Conservation (phyloP, 345 rosid genomes). For the Capsella bursapastoris region DNA sequence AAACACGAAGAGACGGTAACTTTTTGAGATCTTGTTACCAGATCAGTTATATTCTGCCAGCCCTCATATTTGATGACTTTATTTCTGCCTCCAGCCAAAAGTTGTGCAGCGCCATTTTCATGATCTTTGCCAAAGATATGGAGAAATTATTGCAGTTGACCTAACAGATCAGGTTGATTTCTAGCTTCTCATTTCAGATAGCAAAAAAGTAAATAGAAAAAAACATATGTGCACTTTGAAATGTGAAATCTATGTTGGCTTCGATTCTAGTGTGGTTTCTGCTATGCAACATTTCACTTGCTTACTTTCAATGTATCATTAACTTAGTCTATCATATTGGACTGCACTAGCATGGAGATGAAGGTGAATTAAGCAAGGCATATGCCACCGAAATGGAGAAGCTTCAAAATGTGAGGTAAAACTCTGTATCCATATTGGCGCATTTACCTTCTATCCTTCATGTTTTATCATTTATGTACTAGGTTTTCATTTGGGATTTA, state of each 20-base stretch:
- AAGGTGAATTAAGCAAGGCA: slow-evolving; percentile 81
- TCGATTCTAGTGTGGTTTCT: slow-evolving; percentile 13
- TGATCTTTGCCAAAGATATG: slow-evolving; percentile 90
- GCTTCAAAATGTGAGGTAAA: slow-evolving; percentile 91
- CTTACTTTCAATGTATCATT: slow-evolving; percentile 22
- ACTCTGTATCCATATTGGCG: slow-evolving; percentile 30
- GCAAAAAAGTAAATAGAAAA: slow-evolving; percentile 4
- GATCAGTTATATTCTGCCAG: slow-evolving; percentile 14
- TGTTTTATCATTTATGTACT: not conserved
- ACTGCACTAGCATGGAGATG: slow-evolving; percentile 76
- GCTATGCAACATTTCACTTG: slow-evolving; percentile 11
- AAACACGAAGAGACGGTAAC: slow-evolving; percentile 69
- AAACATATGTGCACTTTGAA: slow-evolving; percentile 8
- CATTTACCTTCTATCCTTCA: slow-evolving; percentile 11
- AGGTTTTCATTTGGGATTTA: not conserved
- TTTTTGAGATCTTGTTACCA: slow-evolving; percentile 32
- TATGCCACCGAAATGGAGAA: slow-evolving; percentile 79
- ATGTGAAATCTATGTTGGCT: slow-evolving; percentile 9
- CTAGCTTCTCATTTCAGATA: slow-evolving; percentile 25
- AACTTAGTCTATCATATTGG: slow-evolving; percentile 23
- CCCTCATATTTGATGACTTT: slow-evolving; percentile 24
- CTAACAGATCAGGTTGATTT: slow-evolving; percentile 75
- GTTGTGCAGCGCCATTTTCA: slow-evolving; percentile 88
- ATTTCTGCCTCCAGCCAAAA: slow-evolving; percentile 58
- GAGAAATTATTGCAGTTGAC: slow-evolving; percentile 72